Base-by-base conservation (phyloP, 1,284 basidiomycete species). In the Chalciporus sp. region DNA sequence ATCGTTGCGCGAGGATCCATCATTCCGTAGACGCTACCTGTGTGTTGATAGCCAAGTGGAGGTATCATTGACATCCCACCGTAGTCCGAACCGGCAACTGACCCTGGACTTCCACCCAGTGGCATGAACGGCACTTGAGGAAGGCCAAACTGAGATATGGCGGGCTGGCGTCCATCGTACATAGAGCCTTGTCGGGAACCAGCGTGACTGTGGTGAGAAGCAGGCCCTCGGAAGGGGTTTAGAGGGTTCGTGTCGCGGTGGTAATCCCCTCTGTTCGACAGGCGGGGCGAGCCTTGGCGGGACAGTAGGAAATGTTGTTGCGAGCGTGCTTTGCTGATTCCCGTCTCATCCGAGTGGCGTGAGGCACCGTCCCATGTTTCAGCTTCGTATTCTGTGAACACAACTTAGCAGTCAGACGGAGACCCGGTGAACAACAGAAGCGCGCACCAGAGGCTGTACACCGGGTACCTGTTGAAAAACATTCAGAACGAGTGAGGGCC, bases 371-470 rank as follows among this genome's bases (percentile, higher is more conserved):
- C 92, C 88, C 68, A 95, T 33, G 93, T 84, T 69, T 95, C 92
- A 6, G 90, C 86, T 74, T 95, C 92, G 71, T 94, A 95, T 73
- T 95, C 92, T 92, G 65, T 3, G 31, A 35, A 50, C 40, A 52
- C 52, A 49, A 3, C 49, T 58, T 5, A 61, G 50, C n/a, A 49
- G 43, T n/a, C 33, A 12, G 12, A 52, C 11, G n/a, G 7, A 48
- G 31, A 16, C 14, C 14, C 2, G 42, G 16, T 11, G 20, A 42
- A 26, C n/a, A 54, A 59, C 28, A 60, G 55, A 40, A 42, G 56
- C 62, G 76, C 82, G 64, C 79, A 92, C 94, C 94, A 90, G 85
- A 99, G 98, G 64, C 92, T 94, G 83, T 95, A 98, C 43, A 98
- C 74, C 1, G 96, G 96, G 70, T 93, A 94, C 46, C 92, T 94